Percentiles rank a stretch among this genome's conserved stretches.
phyloP scores from a whole-genome alignment of 1,284 basidiomycete species.

The Malassezia vespertilionis region DNA sequence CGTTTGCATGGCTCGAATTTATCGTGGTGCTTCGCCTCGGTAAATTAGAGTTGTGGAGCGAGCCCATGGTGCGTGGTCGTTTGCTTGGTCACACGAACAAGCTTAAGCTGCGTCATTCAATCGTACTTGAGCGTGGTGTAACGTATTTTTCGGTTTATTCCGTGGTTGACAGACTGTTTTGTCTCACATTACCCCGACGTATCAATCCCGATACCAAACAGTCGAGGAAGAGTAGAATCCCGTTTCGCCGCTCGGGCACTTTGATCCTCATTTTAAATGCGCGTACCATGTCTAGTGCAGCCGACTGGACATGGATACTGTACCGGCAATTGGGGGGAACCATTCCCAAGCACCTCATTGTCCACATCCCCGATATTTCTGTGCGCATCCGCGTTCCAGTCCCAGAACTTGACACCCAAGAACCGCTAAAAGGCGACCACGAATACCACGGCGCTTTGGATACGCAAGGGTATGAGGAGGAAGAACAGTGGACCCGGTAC shows the following conservation, averaged over 20 bases:
- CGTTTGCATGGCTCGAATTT: slow-evolving; percentile 64
- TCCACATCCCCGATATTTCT: slow-evolving; percentile 53
- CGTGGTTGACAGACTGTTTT: slow-evolving; percentile 67
- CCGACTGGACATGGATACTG: slow-evolving; percentile 72
- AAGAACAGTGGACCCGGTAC: too few relatives aligned
- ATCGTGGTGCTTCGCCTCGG: slow-evolving; percentile 66
- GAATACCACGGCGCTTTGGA: neutral
- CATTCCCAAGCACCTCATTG: slow-evolving; percentile 52
- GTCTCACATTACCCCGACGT: slow-evolving; percentile 52
- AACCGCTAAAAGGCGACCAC: neutral
- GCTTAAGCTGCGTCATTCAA: slow-evolving; percentile 58
- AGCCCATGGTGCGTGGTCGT: slow-evolving; percentile 50
- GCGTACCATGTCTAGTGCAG: slow-evolving; percentile 55
- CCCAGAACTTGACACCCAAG: slow-evolving; percentile 41
- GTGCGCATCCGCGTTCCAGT: slow-evolving; percentile 59
- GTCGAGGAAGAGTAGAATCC: slow-evolving; percentile 50
- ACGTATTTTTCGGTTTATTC: slow-evolving; percentile 68
- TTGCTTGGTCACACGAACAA: slow-evolving; percentile 22
- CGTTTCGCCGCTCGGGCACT: slow-evolving; percentile 52
- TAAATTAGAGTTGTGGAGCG: slow-evolving; percentile 64
- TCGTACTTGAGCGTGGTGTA: slow-evolving; percentile 56
- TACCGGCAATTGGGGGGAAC: slow-evolving; percentile 58
- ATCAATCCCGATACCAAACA: slow-evolving; percentile 48
- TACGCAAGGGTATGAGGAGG: neutral
- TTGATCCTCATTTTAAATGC: slow-evolving; percentile 67